These are phyloP conservation scores for Cynanchum wilfordii DNA, from an alignment of 257 asterid genomes.

Conservation along the genomic window DNA sequence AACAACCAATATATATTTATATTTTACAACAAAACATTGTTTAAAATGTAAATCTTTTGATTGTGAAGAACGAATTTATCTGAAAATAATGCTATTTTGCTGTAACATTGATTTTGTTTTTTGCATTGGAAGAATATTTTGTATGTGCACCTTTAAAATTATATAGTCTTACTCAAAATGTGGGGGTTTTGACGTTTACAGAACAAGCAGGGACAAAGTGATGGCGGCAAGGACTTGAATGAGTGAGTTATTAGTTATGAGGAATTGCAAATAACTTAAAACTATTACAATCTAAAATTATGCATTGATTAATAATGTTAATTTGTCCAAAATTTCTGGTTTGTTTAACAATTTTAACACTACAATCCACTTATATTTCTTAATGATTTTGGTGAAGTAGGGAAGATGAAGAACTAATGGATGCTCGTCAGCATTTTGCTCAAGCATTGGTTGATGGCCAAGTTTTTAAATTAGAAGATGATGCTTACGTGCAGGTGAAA, in stretches of 20 bases:
- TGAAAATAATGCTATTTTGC: background rate
- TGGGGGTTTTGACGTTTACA: background rate
- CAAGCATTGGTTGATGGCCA: slow-evolving; percentile 51
- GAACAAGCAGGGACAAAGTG: background rate
- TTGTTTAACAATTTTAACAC: background rate
- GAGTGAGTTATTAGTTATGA: slow-evolving; percentile 6
- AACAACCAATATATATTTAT: no score
- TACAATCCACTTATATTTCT: background rate
- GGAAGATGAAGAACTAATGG: slow-evolving; percentile 24
- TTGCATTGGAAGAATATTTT: background rate
- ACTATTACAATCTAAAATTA: no score
- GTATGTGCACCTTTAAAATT: background rate
- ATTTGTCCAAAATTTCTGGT: background rate
- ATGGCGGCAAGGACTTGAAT: background rate
- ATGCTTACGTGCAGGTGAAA: slow-evolving; percentile 57
- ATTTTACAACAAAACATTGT: background rate
- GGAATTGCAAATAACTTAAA: background rate
- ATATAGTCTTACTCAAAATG: background rate
- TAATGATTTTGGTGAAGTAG: slow-evolving; percentile 11
- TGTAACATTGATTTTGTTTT: background rate
- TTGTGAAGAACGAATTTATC: background rate
- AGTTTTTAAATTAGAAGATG: slow-evolving; percentile 45
- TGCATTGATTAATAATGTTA: background rate
- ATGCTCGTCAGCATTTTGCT: slow-evolving; percentile 47
- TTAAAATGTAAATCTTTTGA: background rate